phyloP scores from a whole-genome alignment of 352 stramenopile species.

The Pythium pyrilobum region DNA sequence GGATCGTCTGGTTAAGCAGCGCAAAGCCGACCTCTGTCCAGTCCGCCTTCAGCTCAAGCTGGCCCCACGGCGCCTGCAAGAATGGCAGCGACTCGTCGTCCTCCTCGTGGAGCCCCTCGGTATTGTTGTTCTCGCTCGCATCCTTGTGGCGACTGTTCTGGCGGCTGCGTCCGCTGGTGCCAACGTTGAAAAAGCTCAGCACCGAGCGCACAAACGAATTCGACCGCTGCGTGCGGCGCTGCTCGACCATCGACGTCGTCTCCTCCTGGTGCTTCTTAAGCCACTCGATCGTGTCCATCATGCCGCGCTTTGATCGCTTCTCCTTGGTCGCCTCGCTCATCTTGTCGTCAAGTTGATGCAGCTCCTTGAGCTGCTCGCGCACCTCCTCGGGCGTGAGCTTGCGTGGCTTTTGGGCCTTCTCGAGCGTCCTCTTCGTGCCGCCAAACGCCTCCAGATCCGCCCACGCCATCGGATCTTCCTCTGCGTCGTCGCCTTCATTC shows the following conservation, averaged over 20 bases:
- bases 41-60: constrained; percentile 30
- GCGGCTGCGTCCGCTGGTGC: constrained; percentile 12
- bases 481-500: constrained; percentile 5
- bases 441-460: constrained; percentile 39
- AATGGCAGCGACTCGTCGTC: constrained; percentile 20
- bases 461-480: constrained; percentile 40
- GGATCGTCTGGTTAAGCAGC: constrained; percentile 49
- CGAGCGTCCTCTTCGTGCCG: constrained; percentile 42
- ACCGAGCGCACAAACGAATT: constrained; percentile 60
- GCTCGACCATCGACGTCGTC: constrained; percentile 20
- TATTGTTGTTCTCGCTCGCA: constrained; percentile 6
- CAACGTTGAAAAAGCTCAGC: constrained; percentile 39
- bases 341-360: constrained; percentile 24
- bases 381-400: constrained; percentile 31
- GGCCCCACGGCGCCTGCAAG: constrained; percentile 40
- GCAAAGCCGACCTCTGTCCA: constrained; percentile 51
- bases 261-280: constrained; percentile 54
- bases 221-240: constrained; percentile 41
- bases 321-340: constrained; percentile 12
- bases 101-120: constrained; percentile 3
- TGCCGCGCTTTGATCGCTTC: constrained; percentile 28
- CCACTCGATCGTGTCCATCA: constrained; percentile 66
- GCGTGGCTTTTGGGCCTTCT: constrained; percentile 19
- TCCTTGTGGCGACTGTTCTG: constrained; percentile 4
- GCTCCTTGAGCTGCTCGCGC: constrained; percentile 21